These are phyloP conservation scores for Ceratocystis cacaofunesta DNA, from an alignment of 2,329 filamentous ascomycete species.

Conservation along the genomic window DNA sequence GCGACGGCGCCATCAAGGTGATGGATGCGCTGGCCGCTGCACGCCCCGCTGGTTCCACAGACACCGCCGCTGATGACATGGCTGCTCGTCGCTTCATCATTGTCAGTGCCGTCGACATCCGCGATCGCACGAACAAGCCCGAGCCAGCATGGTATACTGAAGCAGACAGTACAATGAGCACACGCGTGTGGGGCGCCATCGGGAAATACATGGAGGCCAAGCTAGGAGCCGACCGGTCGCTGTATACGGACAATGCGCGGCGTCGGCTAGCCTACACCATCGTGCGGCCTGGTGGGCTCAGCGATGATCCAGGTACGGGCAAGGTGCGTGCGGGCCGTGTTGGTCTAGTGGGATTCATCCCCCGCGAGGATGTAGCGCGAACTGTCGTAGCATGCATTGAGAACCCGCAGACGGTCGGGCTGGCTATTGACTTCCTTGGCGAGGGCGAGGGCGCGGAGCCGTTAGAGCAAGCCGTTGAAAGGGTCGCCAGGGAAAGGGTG, in stretches of 20 bases:
- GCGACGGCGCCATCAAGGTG: conserved; percentile 30
- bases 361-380: conserved; percentile 31
- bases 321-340: conserved; percentile 30
- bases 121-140: conserved; percentile 26
- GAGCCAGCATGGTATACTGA: conserved; percentile 31
- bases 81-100: conserved; percentile 25
- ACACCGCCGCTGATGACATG: neutral
- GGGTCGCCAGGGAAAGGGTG: conserved; percentile 25
- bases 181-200: conserved; percentile 27
- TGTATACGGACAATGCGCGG: conserved; percentile 26
- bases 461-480: conserved; percentile 27
- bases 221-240: conserved; percentile 27
- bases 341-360: conserved; percentile 25
- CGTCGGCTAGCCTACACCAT: conserved; percentile 30
- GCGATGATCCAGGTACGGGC: conserved; percentile 26
- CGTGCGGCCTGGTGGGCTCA: conserved; percentile 28
- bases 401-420: conserved; percentile 27
- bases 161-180: conserved; percentile 24
- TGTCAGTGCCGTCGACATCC: conserved; percentile 31
- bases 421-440: conserved; percentile 31
- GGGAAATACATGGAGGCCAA: conserved; percentile 30
- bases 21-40: conserved; percentile 31
- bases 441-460: conserved; percentile 24
- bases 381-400: conserved; percentile 29
- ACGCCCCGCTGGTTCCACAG: neutral